A percentile compares a stretch with the other conserved stretches of the same genome.
phyloP scores from a whole-genome alignment of 257 asterid genomes.

The Przewalskia tangutica region DNA sequence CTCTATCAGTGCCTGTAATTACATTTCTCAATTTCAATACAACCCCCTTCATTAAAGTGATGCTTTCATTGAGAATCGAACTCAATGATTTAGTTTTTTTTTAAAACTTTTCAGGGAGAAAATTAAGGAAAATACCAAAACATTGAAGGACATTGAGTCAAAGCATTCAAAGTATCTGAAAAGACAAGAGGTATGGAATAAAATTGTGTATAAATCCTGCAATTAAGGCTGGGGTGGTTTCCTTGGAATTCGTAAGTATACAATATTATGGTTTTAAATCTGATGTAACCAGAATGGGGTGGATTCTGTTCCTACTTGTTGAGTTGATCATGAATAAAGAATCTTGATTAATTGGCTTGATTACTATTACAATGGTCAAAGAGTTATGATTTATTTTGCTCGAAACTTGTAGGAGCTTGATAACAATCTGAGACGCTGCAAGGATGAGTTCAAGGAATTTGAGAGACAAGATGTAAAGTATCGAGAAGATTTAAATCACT shows the following conservation, averaged over 20 bases:
- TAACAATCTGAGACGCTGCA: slow-evolving; percentile 42
- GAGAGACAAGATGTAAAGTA: slow-evolving; percentile 90
- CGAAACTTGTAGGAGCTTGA: slow-evolving; percentile 57
- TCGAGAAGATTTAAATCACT: slow-evolving; percentile 70
- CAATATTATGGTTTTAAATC: neutral
- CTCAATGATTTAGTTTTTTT: neutral
- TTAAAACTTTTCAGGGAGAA: slow-evolving; percentile 50
- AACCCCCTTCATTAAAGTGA: neutral
- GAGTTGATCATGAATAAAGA: neutral
- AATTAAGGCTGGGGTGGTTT: neutral
- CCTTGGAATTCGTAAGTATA: neutral
- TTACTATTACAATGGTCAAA: neutral
- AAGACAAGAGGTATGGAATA: slow-evolving; percentile 60
- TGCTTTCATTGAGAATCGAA: neutral
- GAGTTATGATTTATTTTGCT: neutral
- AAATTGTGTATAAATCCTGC: neutral
- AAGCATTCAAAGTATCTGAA: slow-evolving; percentile 57
- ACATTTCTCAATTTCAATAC: neutral
- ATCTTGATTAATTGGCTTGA: neutral
- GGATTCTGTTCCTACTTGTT: neutral
- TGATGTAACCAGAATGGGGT: neutral
- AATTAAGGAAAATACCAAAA: slow-evolving; percentile 47
- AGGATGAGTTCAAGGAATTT: slow-evolving; percentile 81
- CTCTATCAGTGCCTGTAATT: neutral
- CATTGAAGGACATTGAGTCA: slow-evolving; percentile 71